A percentile compares a stretch with the other conserved stretches of the same genome.
phyloP scores from a whole-genome alignment of 306 rosid species.

The Trifolium dubium region DNA sequence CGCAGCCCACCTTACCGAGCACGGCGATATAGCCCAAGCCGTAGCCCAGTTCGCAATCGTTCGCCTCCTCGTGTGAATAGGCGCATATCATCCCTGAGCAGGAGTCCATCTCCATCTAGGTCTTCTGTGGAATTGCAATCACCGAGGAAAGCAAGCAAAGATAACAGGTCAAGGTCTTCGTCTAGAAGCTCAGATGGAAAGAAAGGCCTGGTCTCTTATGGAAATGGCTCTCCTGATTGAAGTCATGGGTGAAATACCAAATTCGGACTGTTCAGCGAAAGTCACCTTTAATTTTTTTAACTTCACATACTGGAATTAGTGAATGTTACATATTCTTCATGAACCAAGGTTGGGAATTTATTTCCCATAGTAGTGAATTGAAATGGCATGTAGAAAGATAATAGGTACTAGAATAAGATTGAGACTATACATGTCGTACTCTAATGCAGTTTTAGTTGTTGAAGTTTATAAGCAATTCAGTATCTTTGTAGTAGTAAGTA shows the following conservation, averaged over 20 bases:
- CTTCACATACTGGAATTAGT: conserved; percentile 12
- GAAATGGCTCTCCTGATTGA: conserved; percentile 52
- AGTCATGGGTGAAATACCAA: background rate
- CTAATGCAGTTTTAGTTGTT: background rate
- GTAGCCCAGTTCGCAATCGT: conserved; percentile 60
- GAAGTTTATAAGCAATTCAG: too few relatives aligned
- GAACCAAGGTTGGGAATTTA: background rate
- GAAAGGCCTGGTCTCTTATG: conserved; percentile 89
- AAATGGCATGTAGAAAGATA: conserved; percentile 37
- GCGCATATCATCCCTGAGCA: conserved; percentile 63
- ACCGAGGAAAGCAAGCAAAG: conserved; percentile 52
- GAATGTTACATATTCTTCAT: background rate
- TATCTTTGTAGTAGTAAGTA: too few relatives aligned
- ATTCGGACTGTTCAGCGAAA: background rate
- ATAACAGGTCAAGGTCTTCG: conserved; percentile 60
- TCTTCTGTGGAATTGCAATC: conserved; percentile 63
- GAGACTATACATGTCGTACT: background rate
- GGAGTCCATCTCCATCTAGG: conserved; percentile 65
- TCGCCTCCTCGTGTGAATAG: conserved; percentile 62
- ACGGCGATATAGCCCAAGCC: conserved; percentile 67
- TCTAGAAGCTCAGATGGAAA: conserved; percentile 69
- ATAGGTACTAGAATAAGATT: conserved; percentile 40
- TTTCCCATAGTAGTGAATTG: background rate
- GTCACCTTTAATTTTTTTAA: background rate
- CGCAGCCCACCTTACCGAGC: conserved; percentile 77